These are phyloP conservation scores for Aspergillus ruber DNA, from an alignment of 2,329 filamentous ascomycete species.

Conservation along the genomic window DNA sequence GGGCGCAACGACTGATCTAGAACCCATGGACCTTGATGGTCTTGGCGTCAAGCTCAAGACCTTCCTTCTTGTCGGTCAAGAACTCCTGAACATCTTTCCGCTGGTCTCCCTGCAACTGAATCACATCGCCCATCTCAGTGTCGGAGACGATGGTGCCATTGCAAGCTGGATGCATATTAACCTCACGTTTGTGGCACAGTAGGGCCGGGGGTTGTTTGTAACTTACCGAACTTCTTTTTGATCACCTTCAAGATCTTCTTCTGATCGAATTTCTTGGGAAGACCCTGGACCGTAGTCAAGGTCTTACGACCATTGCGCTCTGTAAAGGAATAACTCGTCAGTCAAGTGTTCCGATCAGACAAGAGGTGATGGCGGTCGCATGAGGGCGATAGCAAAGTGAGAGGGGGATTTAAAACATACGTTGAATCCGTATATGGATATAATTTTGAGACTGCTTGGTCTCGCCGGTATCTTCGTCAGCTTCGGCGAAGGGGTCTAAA, in stretches of 20 bases:
- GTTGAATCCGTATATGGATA: conserved; percentile 99
- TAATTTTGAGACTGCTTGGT: conserved; percentile 94
- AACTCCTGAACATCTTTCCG: conserved; percentile 98
- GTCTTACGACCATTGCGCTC: conserved; percentile 99
- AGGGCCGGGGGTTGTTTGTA: neutral
- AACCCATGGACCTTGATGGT: conserved; percentile 74
- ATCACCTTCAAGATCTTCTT: conserved; percentile 99
- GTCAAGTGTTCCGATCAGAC: conserved; percentile 4
- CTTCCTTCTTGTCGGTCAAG: conserved; percentile 90
- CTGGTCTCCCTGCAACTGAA: conserved; percentile 98
- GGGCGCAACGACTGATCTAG: conserved; percentile 39
- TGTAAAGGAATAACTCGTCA: conserved; percentile 38
- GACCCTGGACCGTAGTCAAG: conserved; percentile 97
- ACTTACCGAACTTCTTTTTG: conserved; percentile 96
- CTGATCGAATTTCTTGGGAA: conserved; percentile 97
- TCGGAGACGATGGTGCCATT: conserved; percentile 99
- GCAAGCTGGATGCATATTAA: conserved; percentile 60
- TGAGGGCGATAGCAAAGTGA: neutral
- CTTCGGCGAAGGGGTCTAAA: conserved; percentile 99
- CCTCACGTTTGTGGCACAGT: neutral
- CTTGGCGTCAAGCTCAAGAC: conserved; percentile 88
- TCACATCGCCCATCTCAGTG: conserved; percentile 96
- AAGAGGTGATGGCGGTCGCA: neutral
- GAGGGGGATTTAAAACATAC: conserved; percentile 52
- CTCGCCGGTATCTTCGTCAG: conserved; percentile 98